Conservation (phyloP, 2,329 filamentous ascomycete genomes). For the Helicocarpus griseus region DNA sequence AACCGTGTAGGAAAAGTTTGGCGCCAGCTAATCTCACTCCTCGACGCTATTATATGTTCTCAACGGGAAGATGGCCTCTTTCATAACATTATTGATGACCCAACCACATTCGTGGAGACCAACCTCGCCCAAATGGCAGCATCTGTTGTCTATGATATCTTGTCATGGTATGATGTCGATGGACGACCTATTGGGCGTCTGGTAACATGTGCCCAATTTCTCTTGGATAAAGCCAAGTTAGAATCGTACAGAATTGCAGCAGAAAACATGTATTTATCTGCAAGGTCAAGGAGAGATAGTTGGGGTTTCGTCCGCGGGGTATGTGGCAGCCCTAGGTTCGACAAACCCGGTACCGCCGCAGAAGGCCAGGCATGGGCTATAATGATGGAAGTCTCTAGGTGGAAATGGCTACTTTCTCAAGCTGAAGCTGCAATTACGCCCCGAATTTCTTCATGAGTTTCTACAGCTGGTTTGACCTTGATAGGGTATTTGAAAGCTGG, state of each 20-base stretch:
- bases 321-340: neutral
- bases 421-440: too few relatives aligned
- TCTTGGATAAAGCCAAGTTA: neutral
- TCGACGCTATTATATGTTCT: neutral
- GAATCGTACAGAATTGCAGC: neutral
- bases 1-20: neutral
- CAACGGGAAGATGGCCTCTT: neutral
- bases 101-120: too few relatives aligned
- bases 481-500: too few relatives aligned
- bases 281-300: neutral
- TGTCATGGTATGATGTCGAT: neutral
- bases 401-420: neutral
- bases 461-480: too few relatives aligned
- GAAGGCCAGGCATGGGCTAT: neutral
- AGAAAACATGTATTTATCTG: neutral
- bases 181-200: neutral
- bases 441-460: too few relatives aligned
- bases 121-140: neutral
- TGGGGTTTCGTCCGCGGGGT: neutral
- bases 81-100: neutral
- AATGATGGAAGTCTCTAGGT: neutral
- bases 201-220: neutral
- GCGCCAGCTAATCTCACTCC: neutral
- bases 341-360: neutral
- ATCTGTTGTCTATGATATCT: neutral